Percentiles rank a stretch among this genome's conserved stretches.
phyloP scores from a whole-genome alignment of 257 asterid genomes.

The Gentiana straminea region DNA sequence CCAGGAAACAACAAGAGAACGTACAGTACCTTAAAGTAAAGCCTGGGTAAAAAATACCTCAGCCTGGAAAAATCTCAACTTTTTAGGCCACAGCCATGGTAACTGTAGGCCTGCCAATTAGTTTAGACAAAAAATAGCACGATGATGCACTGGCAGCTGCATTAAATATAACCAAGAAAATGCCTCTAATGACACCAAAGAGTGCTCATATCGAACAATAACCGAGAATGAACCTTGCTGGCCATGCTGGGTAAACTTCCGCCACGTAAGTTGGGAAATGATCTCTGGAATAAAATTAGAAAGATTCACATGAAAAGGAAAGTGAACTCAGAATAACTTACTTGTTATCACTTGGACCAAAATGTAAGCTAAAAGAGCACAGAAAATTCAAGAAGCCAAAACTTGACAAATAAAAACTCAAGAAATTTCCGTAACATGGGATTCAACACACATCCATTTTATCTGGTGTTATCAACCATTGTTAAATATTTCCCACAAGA shows the following conservation, averaged over 20 bases:
- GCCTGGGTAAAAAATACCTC: conserved; percentile 39
- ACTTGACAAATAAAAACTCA: too few species aligned
- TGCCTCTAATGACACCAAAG: conserved; percentile 74
- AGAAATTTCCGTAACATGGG: too few species aligned
- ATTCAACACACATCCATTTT: too few species aligned
- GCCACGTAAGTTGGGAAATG: conserved; percentile 70
- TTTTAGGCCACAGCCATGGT: conserved; percentile 84
- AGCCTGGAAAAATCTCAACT: conserved; percentile 67
- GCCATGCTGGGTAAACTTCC: conserved; percentile 52
- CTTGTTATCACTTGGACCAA: too few species aligned
- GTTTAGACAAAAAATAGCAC: conserved; percentile 76
- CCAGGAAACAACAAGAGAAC: background rate
- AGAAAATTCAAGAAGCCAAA: too few species aligned
- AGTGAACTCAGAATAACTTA: too few species aligned
- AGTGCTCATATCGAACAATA: conserved; percentile 91
- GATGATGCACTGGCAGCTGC: conserved; percentile 93
- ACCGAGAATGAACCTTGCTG: conserved; percentile 67
- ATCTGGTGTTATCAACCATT: too few species aligned
- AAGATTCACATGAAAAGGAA: background rate
- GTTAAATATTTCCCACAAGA: too few species aligned
- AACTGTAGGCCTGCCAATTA: conserved; percentile 80
- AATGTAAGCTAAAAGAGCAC: too few species aligned
- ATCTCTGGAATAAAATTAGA: conserved; percentile 44
- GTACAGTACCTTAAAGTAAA: background rate
- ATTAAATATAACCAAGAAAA: conserved; percentile 75